A percentile compares a stretch with the other conserved stretches of the same genome.
phyloP scores from a whole-genome alignment of 2,329 filamentous ascomycete genomes.

The Thyridium curvatum region DNA sequence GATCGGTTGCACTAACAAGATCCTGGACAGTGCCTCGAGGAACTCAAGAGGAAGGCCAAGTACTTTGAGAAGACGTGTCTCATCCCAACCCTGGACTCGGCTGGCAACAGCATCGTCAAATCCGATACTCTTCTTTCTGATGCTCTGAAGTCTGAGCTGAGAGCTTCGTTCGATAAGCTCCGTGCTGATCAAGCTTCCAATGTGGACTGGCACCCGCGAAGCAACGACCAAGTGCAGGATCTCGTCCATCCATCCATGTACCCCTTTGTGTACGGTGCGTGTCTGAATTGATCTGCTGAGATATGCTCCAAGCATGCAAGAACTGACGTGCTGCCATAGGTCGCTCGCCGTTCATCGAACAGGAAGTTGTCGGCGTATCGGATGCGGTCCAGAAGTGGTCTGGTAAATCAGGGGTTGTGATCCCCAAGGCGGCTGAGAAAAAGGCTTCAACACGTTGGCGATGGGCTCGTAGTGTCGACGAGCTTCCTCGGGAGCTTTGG shows the following conservation, averaged over 20 bases:
- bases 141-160: slow-evolving; percentile 23
- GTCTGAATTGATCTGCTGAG: not conserved
- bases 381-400: no score
- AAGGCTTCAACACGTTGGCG: no score
- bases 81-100: slow-evolving; percentile 36
- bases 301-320: no score
- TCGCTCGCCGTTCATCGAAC: slow-evolving; percentile 25
- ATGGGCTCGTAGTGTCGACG: slow-evolving; percentile 2
- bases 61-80: slow-evolving; percentile 31
- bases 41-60: slow-evolving; percentile 44
- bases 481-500: slow-evolving; percentile 8
- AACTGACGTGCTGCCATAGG: slow-evolving; percentile 10
- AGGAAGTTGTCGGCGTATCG: slow-evolving; percentile 14
- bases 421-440: no score
- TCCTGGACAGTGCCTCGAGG: slow-evolving; percentile 33
- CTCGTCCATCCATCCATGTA: slow-evolving; percentile 55
- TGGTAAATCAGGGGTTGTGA: no score
- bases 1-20: no score
- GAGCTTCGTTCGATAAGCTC: slow-evolving; percentile 30
- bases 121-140: slow-evolving; percentile 39
- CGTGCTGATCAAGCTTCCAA: slow-evolving; percentile 32
- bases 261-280: slow-evolving; percentile 38
- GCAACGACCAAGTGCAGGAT: slow-evolving; percentile 45
- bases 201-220: slow-evolving; percentile 51
- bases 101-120: slow-evolving; percentile 36